phyloP scores from a whole-genome alignment of 2,329 filamentous ascomycete species.

The Fusarium solani-melongenae region DNA sequence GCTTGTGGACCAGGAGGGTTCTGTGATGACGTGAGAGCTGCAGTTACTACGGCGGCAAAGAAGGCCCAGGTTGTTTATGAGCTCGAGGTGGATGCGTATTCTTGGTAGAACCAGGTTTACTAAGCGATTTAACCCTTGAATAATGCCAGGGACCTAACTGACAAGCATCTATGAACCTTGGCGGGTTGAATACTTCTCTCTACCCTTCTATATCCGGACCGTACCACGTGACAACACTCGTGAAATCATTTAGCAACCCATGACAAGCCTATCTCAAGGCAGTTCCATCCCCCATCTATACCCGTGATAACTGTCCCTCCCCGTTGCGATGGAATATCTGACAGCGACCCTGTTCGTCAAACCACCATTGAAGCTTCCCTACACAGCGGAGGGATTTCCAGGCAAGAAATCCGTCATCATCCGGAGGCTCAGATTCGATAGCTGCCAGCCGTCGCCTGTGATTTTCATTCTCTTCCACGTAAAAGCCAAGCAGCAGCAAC shows the following conservation, averaged over 20 bases:
- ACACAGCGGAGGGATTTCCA: neutral
- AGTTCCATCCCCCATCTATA: neutral
- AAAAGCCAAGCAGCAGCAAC: neutral
- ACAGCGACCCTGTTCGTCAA: neutral
- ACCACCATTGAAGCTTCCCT: neutral
- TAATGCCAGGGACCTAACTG: neutral
- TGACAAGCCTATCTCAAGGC: neutral
- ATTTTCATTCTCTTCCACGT: neutral
- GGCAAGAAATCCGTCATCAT: neutral
- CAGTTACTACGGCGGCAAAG: neutral
- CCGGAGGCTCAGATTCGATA: neutral
- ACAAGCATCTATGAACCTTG: neutral
- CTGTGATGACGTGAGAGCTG: neutral
- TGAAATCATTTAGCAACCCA: neutral
- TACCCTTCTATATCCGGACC: neutral
- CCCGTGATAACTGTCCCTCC: neutral
- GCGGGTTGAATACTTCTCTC: neutral
- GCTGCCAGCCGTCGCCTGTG: neutral
- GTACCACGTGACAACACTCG: neutral
- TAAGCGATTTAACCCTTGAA: neutral
- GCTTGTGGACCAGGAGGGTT: neutral
- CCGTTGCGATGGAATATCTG: neutral
- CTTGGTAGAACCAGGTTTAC: neutral
- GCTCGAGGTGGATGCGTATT: neutral
- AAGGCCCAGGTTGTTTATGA: neutral